Conservation (phyloP, 2,329 filamentous ascomycete species). For the Corniculantispora saksenae region DNA sequence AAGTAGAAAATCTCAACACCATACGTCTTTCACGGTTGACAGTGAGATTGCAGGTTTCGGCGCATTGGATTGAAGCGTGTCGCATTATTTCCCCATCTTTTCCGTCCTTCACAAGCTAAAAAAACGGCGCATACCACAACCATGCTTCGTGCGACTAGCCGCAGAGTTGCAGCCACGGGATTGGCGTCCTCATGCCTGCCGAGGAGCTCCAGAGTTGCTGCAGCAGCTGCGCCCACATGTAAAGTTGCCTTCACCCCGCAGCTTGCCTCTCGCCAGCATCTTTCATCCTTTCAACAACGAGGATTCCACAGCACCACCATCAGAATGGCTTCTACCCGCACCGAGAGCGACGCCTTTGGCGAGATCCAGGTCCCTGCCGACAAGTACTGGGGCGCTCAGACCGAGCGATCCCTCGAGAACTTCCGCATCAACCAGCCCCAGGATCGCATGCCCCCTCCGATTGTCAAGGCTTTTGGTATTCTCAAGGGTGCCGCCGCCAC, state of each 20-base stretch:
- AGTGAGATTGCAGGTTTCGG: not conserved
- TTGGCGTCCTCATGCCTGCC: constrained; percentile 7
- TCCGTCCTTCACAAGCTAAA: not conserved
- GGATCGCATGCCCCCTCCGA: constrained; percentile 94
- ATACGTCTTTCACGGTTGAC: not conserved
- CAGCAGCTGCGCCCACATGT: constrained; percentile 15
- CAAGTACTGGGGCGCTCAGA: constrained; percentile 99
- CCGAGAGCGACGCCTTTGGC: constrained; percentile 96
- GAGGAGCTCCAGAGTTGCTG: constrained; percentile 10
- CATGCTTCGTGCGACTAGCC: constrained; percentile 16
- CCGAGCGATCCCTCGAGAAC: constrained; percentile 92
- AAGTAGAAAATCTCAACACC: not conserved
- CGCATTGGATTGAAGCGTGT: constrained; percentile 14
- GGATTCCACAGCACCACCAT: constrained; percentile 24
- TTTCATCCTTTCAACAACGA: constrained; percentile 15
- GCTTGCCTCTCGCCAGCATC: not conserved
- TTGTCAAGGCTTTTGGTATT: constrained; percentile 92
- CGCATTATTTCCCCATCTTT: not conserved
- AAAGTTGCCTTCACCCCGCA: constrained; percentile 15
- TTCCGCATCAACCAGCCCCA: constrained; percentile 99
- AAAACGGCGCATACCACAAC: not conserved
- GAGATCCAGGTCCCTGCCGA: constrained; percentile 88
- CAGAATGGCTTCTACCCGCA: constrained; percentile 65
- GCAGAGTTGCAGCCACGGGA: constrained; percentile 6
- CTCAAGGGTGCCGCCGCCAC: constrained; percentile 94